Evolutionary conservation across 2,329 filamentous ascomycete genomes (phyloP), one percentile per base, ranked within the genome.

Genomic region (Clonostachys sp.): DNA sequence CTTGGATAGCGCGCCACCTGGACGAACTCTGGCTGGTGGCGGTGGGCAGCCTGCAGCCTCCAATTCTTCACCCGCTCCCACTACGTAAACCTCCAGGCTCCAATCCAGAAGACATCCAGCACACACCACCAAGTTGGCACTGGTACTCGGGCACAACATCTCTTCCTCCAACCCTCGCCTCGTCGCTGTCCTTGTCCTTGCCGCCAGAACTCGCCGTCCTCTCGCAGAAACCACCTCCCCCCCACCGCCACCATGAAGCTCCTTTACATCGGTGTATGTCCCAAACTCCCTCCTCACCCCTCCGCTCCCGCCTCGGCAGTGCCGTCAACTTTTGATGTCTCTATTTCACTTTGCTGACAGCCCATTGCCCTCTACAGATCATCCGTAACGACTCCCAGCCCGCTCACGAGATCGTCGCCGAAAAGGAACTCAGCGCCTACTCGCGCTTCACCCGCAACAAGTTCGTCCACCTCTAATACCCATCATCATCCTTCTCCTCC

Each of bases 331-430:
- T 30, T 30, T 30, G 24, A 30, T 10, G 24, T 30, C 42, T 39
- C 24, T 18, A 40, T 7, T 14, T 33, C 36, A n/a, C n/a, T n/a
- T n/a, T 47, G n/a, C 20, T 42, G 17, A 20, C 41, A 7, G 14
- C 36, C 45, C 33, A 34, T 41, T n/a, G 18, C 57, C 57, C 20
- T 17, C 33, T 17, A 36, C 47, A 95, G 90, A 81, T 95, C 67
- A 76, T 94, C 63, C 87, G 86, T 70, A 94, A 94, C 71, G 84
- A 88, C 61, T 71, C 70, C 58, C 84, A 87, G 70, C 87, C 89
- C 44, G 82, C 87, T 44, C 72, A 88, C 58, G 89, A 95, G 73
- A 77, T 96, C 53, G 81, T 78, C 65, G 75, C 80, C 55, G 90
- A 89, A 68, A 86, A 84, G 66, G 87, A 95, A 59, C 78, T 95